Evolutionary conservation across 768 basidiomycete genomes (phyloP), one percentile per base, ranked within the genome.

Genomic region (Boletellus ananas): DNA sequence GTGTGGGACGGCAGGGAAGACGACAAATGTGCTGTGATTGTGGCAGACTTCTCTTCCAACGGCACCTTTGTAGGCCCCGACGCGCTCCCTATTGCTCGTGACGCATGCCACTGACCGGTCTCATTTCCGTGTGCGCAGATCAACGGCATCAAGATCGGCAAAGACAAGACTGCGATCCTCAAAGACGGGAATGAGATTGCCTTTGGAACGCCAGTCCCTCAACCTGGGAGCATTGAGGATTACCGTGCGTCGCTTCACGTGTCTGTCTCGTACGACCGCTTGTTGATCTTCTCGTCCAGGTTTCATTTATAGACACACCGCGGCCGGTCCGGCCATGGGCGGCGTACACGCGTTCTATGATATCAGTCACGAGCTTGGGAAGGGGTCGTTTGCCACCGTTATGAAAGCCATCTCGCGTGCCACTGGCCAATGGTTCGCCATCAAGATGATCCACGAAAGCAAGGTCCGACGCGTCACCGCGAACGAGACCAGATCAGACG

Each of bases 341-440:
- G 84, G 83, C 3, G 67, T 90, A 10, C 80, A 84, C 61, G 78
- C 78, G 1, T 70, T 73, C 47, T 90, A 90, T 63, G 87, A 89
- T 54, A 60, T 89, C 34, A 73, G 75, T 29, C 65, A 72, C 44
- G 85, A 89, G 65, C 79, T 97, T 3, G 95, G 95, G 46, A 86
- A 85, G 58, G 95, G 95, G 9, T 84, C 90, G 3, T 98, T 96
- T 63, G 95, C 93, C 4, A 86, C 85, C 10, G 95, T 97, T 17
- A 79, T 85, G 72, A 89, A 87, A 64, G 93, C 90, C 1, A 73
- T 94, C 39, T 78, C 83, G 57, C 80, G 83, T 10, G 66, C 69
- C 18, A 86, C 85, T 11, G 91, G 91, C 11, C 70, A 79, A 49
- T 83, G 83, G 76, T 85, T 79, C 54, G 95, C 95, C 0, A 83